Conservation (phyloP, 768 basidiomycete species). For the Candolleomyces eurysporus region DNA sequence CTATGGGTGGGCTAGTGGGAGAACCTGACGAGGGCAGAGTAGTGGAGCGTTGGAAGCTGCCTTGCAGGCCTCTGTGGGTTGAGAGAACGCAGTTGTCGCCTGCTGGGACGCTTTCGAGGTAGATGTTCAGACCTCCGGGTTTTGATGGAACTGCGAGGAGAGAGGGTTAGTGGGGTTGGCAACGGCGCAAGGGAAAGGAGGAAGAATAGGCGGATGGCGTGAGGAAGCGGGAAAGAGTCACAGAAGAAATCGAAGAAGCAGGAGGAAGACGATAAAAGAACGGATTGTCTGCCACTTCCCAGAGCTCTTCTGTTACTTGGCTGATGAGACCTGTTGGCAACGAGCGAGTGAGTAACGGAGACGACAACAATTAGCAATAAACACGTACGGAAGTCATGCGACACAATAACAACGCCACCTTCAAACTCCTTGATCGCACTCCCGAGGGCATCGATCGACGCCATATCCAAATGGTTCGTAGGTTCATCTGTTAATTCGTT, state of each 20-base stretch:
- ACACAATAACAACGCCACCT: constrained; percentile 98
- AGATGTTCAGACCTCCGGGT: constrained; percentile 51
- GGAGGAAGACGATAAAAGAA: neutral
- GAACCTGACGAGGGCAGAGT: constrained; percentile 41
- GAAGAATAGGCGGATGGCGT: neutral
- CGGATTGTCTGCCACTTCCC: constrained; percentile 89
- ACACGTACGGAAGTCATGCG: constrained; percentile 93
- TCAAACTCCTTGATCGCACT: constrained; percentile 94
- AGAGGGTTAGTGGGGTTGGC: neutral
- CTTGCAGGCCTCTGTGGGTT: constrained; percentile 61
- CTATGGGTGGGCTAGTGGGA: constrained; percentile 17
- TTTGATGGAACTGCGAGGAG: constrained; percentile 29
- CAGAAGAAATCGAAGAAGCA: neutral
- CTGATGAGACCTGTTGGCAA: constrained; percentile 93
- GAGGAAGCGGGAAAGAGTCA: no score
- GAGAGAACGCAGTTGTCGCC: constrained; percentile 80
- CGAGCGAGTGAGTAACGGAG: no score
- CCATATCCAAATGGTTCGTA: constrained; percentile 98
- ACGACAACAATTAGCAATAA: neutral
- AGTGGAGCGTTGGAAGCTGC: constrained; percentile 60
- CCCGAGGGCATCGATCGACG: constrained; percentile 95
- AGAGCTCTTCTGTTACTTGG: constrained; percentile 97
- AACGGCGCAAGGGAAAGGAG: neutral
- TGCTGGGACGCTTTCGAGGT: constrained; percentile 59
- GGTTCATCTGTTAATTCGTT: constrained; percentile 65